phyloP scores from a whole-genome alignment of 306 rosid species.

The Delonix regia region DNA sequence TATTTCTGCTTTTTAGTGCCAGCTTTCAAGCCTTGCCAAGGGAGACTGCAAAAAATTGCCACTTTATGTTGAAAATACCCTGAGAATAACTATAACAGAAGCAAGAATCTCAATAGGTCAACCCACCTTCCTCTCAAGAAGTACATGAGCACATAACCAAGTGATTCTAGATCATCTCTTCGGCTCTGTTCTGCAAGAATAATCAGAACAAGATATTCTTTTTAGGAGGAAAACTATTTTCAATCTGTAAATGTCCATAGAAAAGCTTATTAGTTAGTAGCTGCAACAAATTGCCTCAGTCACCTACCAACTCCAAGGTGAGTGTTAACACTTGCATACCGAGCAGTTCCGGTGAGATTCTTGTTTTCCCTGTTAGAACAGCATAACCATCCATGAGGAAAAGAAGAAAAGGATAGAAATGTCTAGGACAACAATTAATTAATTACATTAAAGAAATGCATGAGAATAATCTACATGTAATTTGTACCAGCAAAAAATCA shows the following conservation, averaged over 20 bases:
- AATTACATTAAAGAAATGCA: not conserved
- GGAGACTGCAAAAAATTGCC: slow-evolving; percentile 71
- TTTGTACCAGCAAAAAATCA: not conserved
- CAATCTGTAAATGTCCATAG: not conserved
- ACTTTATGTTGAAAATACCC: slow-evolving; percentile 31
- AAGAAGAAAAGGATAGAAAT: slow-evolving; percentile 15
- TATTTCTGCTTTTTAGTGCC: slow-evolving; percentile 95
- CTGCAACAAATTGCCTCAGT: slow-evolving; percentile 27
- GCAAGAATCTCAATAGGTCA: slow-evolving; percentile 20
- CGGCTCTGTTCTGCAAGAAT: slow-evolving; percentile 93
- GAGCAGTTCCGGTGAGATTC: slow-evolving; percentile 99
- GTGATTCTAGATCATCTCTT: slow-evolving; percentile 99
- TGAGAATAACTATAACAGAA: slow-evolving; percentile 6
- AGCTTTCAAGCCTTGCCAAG: slow-evolving; percentile 99
- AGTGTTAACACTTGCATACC: slow-evolving; percentile 98
- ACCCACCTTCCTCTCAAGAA: slow-evolving; percentile 96
- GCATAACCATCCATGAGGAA: slow-evolving; percentile 9
- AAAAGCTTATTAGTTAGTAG: slow-evolving; percentile 29
- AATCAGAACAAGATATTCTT: slow-evolving; percentile 15
- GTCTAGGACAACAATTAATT: slow-evolving; percentile 1
- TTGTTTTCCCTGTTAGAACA: slow-evolving; percentile 81
- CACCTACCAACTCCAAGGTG: slow-evolving; percentile 97
- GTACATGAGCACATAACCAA: slow-evolving; percentile 96
- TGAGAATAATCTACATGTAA: not conserved
- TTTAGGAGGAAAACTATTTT: not conserved